Evolutionary conservation across 768 basidiomycete genomes (phyloP).

Genomic region (Boletus pseudopeckii): DNA sequence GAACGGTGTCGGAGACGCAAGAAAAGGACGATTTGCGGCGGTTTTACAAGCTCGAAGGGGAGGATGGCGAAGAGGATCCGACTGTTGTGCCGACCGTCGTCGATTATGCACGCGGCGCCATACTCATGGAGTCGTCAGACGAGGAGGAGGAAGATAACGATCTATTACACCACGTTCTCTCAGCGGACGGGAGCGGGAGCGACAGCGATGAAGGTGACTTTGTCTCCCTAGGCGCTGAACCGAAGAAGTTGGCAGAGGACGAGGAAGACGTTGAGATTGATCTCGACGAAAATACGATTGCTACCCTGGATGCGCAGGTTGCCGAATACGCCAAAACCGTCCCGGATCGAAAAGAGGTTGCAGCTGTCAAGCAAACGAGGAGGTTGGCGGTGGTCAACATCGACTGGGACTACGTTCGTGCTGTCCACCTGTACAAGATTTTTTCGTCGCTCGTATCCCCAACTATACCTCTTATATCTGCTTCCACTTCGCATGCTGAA

Average conservation of each 20-base stretch:
- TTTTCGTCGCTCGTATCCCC: constrained; percentile 82
- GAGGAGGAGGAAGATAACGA: constrained; percentile 51
- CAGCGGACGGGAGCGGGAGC: constrained; percentile 41
- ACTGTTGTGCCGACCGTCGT: constrained; percentile 32
- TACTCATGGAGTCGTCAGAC: constrained; percentile 83
- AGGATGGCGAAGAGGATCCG: constrained; percentile 26
- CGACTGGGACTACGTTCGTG: constrained; percentile 96
- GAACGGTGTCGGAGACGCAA: constrained; percentile 60
- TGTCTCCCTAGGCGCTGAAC: constrained; percentile 48
- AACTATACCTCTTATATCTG: constrained; percentile 40
- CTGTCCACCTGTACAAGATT: constrained; percentile 86
- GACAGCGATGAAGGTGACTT: constrained; percentile 48
- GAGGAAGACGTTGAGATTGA: constrained; percentile 60
- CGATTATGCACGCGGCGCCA: constrained; percentile 90
- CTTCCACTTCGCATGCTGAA: constrained; percentile 24
- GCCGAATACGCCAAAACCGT: constrained; percentile 50
- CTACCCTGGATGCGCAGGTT: constrained; percentile 72
- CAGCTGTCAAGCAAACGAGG: constrained; percentile 48
- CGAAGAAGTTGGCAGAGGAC: constrained; percentile 22
- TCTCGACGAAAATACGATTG: constrained; percentile 72
- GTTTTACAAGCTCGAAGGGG: constrained; percentile 70
- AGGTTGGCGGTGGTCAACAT: constrained; percentile 91
- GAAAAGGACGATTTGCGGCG: constrained; percentile 73
- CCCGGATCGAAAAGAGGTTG: constrained; percentile 43
- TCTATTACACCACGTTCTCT: neutral